Conservation (phyloP, 805 yeast genomes). For the Maudiozyma barnettii region DNA sequence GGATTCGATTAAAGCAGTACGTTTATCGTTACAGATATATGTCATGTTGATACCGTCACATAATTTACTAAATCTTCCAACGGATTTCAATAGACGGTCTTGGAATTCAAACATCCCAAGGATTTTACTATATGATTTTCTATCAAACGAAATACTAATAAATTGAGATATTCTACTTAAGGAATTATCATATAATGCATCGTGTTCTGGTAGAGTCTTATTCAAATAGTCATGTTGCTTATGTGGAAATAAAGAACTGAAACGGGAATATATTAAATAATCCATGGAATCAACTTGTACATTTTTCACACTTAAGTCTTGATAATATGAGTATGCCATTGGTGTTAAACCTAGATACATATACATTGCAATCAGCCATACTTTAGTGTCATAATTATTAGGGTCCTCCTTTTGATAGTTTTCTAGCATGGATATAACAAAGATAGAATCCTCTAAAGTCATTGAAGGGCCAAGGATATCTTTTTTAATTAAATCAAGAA, state of each 20-base stretch:
- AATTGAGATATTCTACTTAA: conserved; percentile 44
- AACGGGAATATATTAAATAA: conserved; percentile 41
- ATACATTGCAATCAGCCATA: conserved; percentile 65
- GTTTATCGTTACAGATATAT: conserved; percentile 26
- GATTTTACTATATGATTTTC: conserved; percentile 55
- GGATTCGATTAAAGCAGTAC: conserved; percentile 10
- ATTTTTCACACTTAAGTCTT: conserved; percentile 53
- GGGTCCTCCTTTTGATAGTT: conserved; percentile 44
- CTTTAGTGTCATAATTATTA: conserved; percentile 60
- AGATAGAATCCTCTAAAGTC: conserved; percentile 24
- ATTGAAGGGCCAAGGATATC: conserved; percentile 11
- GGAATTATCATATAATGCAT: conserved; percentile 41
- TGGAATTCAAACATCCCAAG: conserved; percentile 58
- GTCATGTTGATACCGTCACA: conserved; percentile 19
- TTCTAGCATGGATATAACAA: conserved; percentile 49
- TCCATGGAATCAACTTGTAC: conserved; percentile 67
- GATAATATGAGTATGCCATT: conserved; percentile 42
- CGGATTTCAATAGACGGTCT: conserved; percentile 41
- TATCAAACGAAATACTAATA: conserved; percentile 45
- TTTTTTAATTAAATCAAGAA: conserved; percentile 44
- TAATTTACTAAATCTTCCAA: conserved; percentile 31
- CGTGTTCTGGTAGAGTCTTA: conserved; percentile 30
- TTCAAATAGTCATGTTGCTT: conserved; percentile 24
- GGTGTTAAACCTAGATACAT: conserved; percentile 45
- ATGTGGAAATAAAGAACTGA: conserved; percentile 38